These are phyloP conservation scores for Elsinoe batatas DNA, from an alignment of 2,329 filamentous ascomycete species.

Conservation along the genomic window DNA sequence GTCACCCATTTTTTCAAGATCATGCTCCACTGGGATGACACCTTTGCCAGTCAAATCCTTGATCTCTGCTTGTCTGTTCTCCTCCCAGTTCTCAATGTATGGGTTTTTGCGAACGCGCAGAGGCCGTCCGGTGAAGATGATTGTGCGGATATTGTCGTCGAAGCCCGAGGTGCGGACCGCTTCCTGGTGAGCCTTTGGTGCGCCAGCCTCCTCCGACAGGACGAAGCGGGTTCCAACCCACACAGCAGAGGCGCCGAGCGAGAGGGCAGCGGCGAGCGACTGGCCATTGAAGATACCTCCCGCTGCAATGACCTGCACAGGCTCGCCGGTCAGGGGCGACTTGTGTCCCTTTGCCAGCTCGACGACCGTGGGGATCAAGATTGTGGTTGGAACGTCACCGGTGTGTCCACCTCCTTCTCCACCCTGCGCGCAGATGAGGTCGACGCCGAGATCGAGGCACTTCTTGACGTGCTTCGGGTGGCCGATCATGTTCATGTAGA, in stretches of 20 bases:
- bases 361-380: conserved; percentile 88
- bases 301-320: conserved; percentile 85
- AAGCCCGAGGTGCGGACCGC: conserved; percentile 83
- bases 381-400: conserved; percentile 69
- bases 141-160: conserved; percentile 91
- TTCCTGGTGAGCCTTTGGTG: conserved; percentile 88
- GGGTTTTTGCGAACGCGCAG: conserved; percentile 86
- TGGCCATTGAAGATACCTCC: conserved; percentile 92
- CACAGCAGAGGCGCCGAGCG: conserved; percentile 84
- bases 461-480: conserved; percentile 99
- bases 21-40: conserved; percentile 84
- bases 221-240: conserved; percentile 98
- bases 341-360: conserved; percentile 70
- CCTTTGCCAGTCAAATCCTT: conserved; percentile 85
- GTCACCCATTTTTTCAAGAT: conserved; percentile 71
- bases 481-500: conserved; percentile 99
- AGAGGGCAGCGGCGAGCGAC: conserved; percentile 77
- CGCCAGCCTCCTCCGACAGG: conserved; percentile 85
- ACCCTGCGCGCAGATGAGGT: conserved; percentile 97
- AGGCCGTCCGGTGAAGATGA: conserved; percentile 96
- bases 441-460: conserved; percentile 80
- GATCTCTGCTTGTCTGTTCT: conserved; percentile 80
- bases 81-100: conserved; percentile 95
- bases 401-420: conserved; percentile 96
- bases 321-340: conserved; percentile 75